These are phyloP conservation scores for Colletotrichum musae DNA, from an alignment of 2,329 filamentous ascomycete species.

Conservation along the genomic window DNA sequence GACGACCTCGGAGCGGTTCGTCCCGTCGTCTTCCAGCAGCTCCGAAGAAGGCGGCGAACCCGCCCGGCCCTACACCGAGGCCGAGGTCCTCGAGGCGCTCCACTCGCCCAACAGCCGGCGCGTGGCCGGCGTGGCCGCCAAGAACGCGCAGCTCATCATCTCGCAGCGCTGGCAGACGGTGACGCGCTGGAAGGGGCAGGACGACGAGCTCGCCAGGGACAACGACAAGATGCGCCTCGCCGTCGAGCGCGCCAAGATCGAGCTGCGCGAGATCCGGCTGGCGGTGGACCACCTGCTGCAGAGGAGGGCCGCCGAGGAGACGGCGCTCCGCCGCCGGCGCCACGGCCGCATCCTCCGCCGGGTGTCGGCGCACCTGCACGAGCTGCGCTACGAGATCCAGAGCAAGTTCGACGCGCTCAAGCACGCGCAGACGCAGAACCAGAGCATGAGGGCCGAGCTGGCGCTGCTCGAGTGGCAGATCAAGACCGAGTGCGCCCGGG, in stretches of 20 bases:
- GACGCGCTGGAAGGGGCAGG: slow-evolving; percentile 27
- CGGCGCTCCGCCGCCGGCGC: slow-evolving; percentile 39
- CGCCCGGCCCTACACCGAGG: slow-evolving; percentile 24
- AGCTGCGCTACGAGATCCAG: slow-evolving; percentile 41
- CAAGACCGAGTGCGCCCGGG: slow-evolving; percentile 31
- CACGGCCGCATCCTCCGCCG: slow-evolving; percentile 46
- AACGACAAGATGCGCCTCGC: slow-evolving; percentile 30
- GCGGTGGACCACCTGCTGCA: slow-evolving; percentile 42
- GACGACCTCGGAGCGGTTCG: slow-evolving; percentile 20
- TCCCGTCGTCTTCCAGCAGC: slow-evolving; percentile 2
- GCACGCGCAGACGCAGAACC: slow-evolving; percentile 22
- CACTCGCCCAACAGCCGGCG: slow-evolving; percentile 40
- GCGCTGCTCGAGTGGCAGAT: slow-evolving; percentile 23
- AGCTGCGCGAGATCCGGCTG: slow-evolving; percentile 38
- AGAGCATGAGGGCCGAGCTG: slow-evolving; percentile 38
- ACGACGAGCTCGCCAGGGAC: slow-evolving; percentile 16
- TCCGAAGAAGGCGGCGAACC: slow-evolving; percentile 8
- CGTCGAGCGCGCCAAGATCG: slow-evolving; percentile 15
- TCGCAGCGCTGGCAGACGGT: slow-evolving; percentile 41
- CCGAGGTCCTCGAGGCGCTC: slow-evolving; percentile 44
- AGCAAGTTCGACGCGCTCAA: slow-evolving; percentile 41
- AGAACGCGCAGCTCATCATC: slow-evolving; percentile 41
- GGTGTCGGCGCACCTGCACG: slow-evolving; percentile 47
- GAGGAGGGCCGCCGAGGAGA: slow-evolving; percentile 30
- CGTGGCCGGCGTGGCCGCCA: slow-evolving; percentile 43